Conservation (phyloP, 768 basidiomycete genomes). For the Chalciporus sphaerocephalus region DNA sequence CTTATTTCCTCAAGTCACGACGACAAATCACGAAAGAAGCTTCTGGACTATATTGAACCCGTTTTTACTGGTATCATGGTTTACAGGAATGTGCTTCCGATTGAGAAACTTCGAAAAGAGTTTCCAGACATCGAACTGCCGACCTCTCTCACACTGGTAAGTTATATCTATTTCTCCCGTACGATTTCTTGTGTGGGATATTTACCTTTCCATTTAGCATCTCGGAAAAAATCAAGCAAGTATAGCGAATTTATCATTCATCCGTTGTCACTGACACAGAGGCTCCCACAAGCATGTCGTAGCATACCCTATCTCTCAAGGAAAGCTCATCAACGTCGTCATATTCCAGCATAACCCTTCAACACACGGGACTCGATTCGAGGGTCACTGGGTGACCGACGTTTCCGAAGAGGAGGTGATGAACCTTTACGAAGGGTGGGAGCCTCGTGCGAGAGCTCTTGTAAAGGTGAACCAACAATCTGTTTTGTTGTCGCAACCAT, state of each 20-base stretch:
- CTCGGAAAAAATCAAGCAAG: slow-evolving; percentile 20
- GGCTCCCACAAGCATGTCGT: slow-evolving; percentile 35
- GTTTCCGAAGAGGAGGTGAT: slow-evolving; percentile 32
- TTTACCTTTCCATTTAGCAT: slow-evolving; percentile 15
- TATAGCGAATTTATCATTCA: background rate
- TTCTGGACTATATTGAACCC: slow-evolving; percentile 29
- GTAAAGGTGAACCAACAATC: slow-evolving; percentile 10
- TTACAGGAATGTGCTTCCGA: slow-evolving; percentile 37
- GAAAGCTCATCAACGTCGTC: slow-evolving; percentile 34
- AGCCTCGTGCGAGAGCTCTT: slow-evolving; percentile 6
- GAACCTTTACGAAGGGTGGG: slow-evolving; percentile 27
- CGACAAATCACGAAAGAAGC: slow-evolving; percentile 2
- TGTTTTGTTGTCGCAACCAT: background rate
- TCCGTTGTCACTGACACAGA: background rate
- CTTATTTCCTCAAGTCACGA: slow-evolving; percentile 9
- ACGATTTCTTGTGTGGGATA: background rate
- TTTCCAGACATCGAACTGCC: slow-evolving; percentile 28
- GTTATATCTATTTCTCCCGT: background rate
- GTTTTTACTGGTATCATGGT: slow-evolving; percentile 37
- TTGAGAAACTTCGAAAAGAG: slow-evolving; percentile 26
- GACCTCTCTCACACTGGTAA: slow-evolving; percentile 23
- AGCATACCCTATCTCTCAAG: slow-evolving; percentile 37
- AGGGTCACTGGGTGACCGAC: slow-evolving; percentile 29
- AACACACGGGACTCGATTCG: slow-evolving; percentile 29
- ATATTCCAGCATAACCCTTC: slow-evolving; percentile 26